Evolutionary conservation across 2,329 filamentous ascomycete species (phyloP), one percentile per base, ranked within the genome.

Genomic region (Chrysoporthe deuterocubensis): DNA sequence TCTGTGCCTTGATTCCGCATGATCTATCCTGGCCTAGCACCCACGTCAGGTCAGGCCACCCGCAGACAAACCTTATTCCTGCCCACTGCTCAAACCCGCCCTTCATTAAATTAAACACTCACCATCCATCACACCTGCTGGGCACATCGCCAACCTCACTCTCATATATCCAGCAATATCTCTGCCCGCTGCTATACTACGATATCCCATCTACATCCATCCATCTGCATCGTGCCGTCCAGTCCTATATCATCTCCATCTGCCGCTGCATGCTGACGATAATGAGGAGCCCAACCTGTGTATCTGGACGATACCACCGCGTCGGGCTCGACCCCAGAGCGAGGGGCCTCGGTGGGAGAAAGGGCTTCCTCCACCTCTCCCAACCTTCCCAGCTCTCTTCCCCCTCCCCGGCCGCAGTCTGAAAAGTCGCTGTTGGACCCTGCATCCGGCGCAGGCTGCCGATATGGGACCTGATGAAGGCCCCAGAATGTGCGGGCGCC

Each of bases 31-130:
- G 50, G 50, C 14, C 48, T 52, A n/a, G n/a, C 48, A 52, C 48
- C 21, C 48, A 26, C 21, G 50, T 54, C 50, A 34, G 48, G 48
- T 26, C 48, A 26, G 48, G 44, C 44, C 48, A 32, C 9, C 26
- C 48, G 26, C 48, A 52, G 32, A 54, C 50, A 16, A 54, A 54
- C 50, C 50, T 54, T 54, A 54, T 54, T 54, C 50, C 7, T 54
- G 50, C 50, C 26, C 21, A 32, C 26, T 54, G 26, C 21, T 32
- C 50, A 54, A 13, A 6, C 21, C 32, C 13, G 21, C 21, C 50
- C 50, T 54, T 54, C 50, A 54, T 54, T 54, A 54, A 54, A 54
- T 54, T 54, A 54, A 54, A 32, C 50, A 54, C 32, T 54, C 32
- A 14, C 11, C 16, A 54, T 54, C 50, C 50, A 54, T 32, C 50